Conservation (phyloP, 129 eudicot species). For the Solidago caesia region DNA sequence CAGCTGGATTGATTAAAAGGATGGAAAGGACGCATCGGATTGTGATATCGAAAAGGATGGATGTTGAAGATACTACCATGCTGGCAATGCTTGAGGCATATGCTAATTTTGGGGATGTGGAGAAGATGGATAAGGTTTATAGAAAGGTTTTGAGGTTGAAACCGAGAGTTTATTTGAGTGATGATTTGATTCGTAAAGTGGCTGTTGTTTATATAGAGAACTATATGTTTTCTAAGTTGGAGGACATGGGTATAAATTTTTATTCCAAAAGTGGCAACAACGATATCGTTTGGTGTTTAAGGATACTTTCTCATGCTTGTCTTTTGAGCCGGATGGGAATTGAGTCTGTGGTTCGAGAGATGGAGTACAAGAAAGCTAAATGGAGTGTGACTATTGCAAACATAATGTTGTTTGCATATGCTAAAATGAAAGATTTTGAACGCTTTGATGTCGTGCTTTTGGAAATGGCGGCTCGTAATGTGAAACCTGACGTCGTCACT, state of each 20-base stretch:
- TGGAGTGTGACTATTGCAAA: constrained; percentile 44
- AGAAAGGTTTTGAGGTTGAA: constrained; percentile 32
- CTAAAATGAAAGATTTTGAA: constrained; percentile 36
- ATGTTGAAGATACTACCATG: constrained; percentile 39
- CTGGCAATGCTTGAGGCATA: constrained; percentile 50
- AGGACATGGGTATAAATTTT: constrained; percentile 39
- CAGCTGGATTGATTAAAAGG: constrained; percentile 46
- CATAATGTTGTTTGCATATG: constrained; percentile 39
- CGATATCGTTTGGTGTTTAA: constrained; percentile 40
- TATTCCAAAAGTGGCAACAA: constrained; percentile 30
- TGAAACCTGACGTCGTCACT: constrained; percentile 54
- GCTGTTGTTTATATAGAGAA: constrained; percentile 49
- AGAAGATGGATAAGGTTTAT: constrained; percentile 43
- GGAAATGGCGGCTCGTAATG: constrained; percentile 36
- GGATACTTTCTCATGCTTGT: constrained; percentile 48
- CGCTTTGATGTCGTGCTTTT: constrained; percentile 22
- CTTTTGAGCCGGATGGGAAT: constrained; percentile 41
- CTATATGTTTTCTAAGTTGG: constrained; percentile 43
- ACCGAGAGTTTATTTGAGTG: constrained; percentile 26
- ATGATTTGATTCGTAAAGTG: constrained; percentile 42
- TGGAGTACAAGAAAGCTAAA: constrained; percentile 31
- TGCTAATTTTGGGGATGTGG: constrained; percentile 44
- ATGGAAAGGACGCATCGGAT: constrained; percentile 46
- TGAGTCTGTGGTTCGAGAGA: constrained; percentile 32
- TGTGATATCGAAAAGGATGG: constrained; percentile 39